Conservation (phyloP, 345 rosid species). For the Salix viminalis region DNA sequence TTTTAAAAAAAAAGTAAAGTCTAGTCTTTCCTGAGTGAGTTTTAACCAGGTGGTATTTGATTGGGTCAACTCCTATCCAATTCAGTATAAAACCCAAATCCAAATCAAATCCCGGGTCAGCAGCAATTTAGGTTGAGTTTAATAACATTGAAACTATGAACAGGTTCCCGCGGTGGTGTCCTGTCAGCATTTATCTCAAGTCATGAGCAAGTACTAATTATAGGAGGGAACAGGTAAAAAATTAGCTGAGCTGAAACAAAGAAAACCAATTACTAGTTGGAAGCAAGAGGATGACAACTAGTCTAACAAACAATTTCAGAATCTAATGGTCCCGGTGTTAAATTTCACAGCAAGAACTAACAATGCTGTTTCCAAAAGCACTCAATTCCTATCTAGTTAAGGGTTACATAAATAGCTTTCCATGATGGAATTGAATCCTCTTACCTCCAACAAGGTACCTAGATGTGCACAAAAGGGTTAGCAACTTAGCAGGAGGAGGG, state of each 20-base stretch:
- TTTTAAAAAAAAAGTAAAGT: no score
- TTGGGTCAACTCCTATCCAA: no score
- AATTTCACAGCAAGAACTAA: not conserved
- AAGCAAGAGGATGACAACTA: not conserved
- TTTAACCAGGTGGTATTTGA: no score
- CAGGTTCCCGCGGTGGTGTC: not conserved
- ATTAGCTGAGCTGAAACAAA: not conserved
- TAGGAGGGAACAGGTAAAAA: not conserved
- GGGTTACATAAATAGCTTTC: not conserved
- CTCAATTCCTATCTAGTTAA: not conserved
- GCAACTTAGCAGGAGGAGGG: conserved; percentile 1
- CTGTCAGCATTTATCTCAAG: not conserved
- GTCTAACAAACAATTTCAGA: not conserved
- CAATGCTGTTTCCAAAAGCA: not conserved
- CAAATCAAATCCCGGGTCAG: no score
- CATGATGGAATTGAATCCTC: not conserved
- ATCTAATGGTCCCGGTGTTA: not conserved
- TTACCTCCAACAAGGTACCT: not conserved
- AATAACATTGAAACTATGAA: not conserved
- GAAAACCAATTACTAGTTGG: not conserved
- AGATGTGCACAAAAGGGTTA: not conserved
- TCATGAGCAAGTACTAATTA: not conserved
- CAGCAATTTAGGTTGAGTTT: no score
- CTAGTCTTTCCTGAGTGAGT: no score
- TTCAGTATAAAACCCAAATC: no score